A percentile compares a stretch with the other conserved stretches of the same genome.
These are phyloP conservation scores for Macaranga tanarius DNA, from an alignment of 441 rosid species.

Conservation along the genomic window DNA sequence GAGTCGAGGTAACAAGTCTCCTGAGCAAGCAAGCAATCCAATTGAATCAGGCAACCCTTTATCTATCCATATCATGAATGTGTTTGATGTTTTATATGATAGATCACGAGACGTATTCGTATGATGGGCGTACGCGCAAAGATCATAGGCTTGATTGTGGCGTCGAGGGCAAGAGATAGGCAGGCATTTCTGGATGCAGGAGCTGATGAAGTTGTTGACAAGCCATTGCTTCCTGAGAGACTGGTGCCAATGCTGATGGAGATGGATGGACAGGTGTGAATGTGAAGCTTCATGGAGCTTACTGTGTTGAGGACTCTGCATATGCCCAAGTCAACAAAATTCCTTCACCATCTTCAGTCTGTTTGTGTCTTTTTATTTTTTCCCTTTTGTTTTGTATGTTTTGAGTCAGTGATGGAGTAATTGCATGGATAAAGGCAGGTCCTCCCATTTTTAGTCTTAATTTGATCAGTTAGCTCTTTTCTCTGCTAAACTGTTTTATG, in stretches of 20 bases:
- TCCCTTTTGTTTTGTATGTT: not conserved
- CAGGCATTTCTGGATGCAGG: slow-evolving; percentile 50
- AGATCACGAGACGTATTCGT: slow-evolving; percentile 50
- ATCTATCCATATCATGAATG: not conserved
- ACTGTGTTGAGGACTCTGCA: not conserved
- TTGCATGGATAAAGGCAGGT: not conserved
- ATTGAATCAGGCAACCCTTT: not conserved
- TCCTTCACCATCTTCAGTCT: too few relatives aligned
- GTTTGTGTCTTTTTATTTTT: too few relatives aligned
- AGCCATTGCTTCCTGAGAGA: slow-evolving; percentile 34
- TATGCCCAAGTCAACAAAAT: not conserved
- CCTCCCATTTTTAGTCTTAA: not conserved
- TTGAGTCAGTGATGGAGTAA: not conserved
- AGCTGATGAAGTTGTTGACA: slow-evolving; percentile 37
- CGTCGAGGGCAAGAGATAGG: slow-evolving; percentile 16
- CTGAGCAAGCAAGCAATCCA: not conserved
- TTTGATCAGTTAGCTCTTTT: too few relatives aligned
- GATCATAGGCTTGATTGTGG: slow-evolving; percentile 48
- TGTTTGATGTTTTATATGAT: not conserved
- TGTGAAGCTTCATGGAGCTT: not conserved
- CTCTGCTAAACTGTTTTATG: too few relatives aligned
- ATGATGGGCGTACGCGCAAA: slow-evolving; percentile 45
- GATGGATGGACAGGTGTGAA: slow-evolving; percentile 16
- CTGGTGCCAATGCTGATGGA: slow-evolving; percentile 24
- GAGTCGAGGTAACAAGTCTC: slow-evolving; percentile 47